Evolutionary conservation across 768 basidiomycete species (phyloP).

Genomic region (Termitomyces eurrhizus): DNA sequence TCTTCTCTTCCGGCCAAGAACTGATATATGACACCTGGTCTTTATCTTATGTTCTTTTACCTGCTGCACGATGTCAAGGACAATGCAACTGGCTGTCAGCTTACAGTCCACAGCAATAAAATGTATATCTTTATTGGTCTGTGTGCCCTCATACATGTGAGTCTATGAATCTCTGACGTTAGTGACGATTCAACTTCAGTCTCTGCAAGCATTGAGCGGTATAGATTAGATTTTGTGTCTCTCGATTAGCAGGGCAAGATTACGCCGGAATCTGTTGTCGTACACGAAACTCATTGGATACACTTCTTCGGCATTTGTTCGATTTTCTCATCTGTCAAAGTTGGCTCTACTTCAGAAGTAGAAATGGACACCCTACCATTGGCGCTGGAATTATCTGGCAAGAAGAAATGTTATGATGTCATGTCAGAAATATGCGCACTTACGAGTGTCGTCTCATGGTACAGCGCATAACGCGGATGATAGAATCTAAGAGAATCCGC

Average conservation of each 20-base stretch:
- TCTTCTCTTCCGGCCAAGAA: background rate
- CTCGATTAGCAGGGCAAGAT: background rate
- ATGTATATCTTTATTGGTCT: background rate
- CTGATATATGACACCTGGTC: background rate
- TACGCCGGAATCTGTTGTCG: background rate
- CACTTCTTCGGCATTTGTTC: background rate
- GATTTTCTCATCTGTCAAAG: background rate
- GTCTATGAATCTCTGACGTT: background rate
- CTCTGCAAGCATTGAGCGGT: background rate
- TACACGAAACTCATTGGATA: background rate
- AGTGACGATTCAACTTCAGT: background rate
- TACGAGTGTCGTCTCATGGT: background rate
- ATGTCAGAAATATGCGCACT: background rate
- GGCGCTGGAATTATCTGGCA: background rate
- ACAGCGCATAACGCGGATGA: background rate
- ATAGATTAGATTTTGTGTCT: background rate
- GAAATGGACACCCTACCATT: background rate
- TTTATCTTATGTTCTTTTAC: background rate
- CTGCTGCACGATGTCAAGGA: slow-evolving; percentile 1
- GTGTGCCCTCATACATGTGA: background rate
- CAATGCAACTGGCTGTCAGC: background rate
- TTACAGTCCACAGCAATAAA: background rate
- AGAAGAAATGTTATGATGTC: background rate
- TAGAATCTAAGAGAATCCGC: background rate
- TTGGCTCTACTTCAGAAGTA: background rate